Conservation (phyloP, 371 early-diverging fungal genomes). For the Circinella umbellata region DNA sequence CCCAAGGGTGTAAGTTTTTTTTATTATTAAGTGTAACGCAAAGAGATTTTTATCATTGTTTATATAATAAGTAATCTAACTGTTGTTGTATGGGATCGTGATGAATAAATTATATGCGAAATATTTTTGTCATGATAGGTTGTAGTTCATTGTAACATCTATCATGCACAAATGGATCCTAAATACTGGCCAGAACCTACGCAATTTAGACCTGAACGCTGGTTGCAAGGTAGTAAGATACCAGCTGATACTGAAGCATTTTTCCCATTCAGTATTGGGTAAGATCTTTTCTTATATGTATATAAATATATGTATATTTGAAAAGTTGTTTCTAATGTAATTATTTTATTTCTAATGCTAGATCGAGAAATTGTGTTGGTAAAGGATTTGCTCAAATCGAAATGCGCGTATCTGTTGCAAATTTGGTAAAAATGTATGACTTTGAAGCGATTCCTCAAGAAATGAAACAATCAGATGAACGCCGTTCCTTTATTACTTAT, state of each 20-base stretch:
- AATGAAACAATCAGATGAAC: conserved; percentile 27
- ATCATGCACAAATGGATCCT: conserved; percentile 26
- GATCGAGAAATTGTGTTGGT: conserved; percentile 56
- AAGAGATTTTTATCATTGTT: too few species aligned
- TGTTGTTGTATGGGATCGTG: too few species aligned
- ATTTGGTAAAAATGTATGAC: conserved; percentile 36
- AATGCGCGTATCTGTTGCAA: conserved; percentile 45
- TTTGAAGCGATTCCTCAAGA: conserved; percentile 30
- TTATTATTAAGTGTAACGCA: too few species aligned
- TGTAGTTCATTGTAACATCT: conserved; percentile 15
- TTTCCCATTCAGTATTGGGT: conserved; percentile 50
- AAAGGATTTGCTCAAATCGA: conserved; percentile 56
- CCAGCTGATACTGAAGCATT: conserved; percentile 34
- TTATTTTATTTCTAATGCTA: neutral
- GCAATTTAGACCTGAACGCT: conserved; percentile 40
- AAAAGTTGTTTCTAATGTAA: too few species aligned
- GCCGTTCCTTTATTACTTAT: conserved; percentile 32
- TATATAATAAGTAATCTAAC: too few species aligned
- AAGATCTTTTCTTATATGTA: neutral
- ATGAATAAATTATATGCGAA: too few species aligned
- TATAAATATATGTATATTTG: neutral
- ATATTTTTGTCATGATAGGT: too few species aligned
- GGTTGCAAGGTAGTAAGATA: conserved; percentile 22
- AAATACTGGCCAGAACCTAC: conserved; percentile 33
- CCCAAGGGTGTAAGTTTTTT: conserved; percentile 21